Base-by-base conservation (phyloP, 106 monocot genomes). In the Platanthera zijinensis region DNA sequence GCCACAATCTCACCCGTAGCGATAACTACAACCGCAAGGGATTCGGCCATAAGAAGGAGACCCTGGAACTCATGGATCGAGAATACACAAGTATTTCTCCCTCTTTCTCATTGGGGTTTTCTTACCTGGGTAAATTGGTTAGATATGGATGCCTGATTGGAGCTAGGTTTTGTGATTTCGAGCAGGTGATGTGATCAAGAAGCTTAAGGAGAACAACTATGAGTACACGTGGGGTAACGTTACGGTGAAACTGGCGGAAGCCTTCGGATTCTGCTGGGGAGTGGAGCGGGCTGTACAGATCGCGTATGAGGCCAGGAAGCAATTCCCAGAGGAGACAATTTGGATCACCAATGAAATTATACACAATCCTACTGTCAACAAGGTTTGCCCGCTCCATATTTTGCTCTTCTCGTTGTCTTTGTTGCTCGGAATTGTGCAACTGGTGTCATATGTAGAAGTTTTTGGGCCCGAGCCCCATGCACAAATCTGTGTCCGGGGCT, bases 301-400 rank as follows among this genome's bases (percentile, higher is more conserved):
- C 19, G 96, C 93, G 12, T 97, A 97, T 46, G 96, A 97, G 78
- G 96, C 96, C 30, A 85, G 93, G 84, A 97, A 91, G 82, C 96
- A 97, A 78, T 97, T 97, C 79, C 96, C 96, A 0, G 78, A 97
- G 30, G 93, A 97, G 53, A 84, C 49, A 45, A 89, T 97, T 52
- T 97, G 96, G 96, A 89, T 97, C 75, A 97, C 96, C n/a, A 97
- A 97, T 70, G 96, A 97, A 25, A 88, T 97, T 52, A 89, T 97
- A 76, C 96, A 97, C 79, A 97, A 93, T 68, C 96, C 96, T 11
- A 93, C 96, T 7, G 91, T 97, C 32, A 93, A 91, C 77, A 84
- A 93, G 96, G 96, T 96, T 30, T 3, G 25, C 7, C 14, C 18
- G 2, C 5, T 48, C 6, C 14, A 11, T 25, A 12, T 46, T 19